phyloP scores from a whole-genome alignment of 176 grass and related monocot genomes.

The Coix lacrymajobi region DNA sequence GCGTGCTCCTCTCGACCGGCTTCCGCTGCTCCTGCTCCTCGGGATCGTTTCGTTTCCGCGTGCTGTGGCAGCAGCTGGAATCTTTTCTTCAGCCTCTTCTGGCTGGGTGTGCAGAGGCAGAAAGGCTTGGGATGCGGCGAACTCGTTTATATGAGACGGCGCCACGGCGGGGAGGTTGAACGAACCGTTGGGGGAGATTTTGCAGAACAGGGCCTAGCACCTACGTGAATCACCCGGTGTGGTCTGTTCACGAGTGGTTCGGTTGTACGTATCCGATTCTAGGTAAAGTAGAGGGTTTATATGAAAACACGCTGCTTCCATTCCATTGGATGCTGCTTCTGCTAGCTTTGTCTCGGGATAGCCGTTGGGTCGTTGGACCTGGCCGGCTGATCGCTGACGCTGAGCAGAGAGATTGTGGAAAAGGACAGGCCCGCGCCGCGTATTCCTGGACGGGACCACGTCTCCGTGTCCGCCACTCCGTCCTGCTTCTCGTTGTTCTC shows the following conservation, averaged over 20 bases:
- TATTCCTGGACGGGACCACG: not conserved
- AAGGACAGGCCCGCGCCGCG: not conserved
- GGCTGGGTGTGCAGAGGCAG: not conserved
- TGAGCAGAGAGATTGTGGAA: not conserved
- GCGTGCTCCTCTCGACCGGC: not conserved
- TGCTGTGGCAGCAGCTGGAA: not conserved
- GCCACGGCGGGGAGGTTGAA: not conserved
- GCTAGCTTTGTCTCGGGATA: constrained; percentile 12
- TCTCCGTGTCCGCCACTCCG: constrained; percentile 10
- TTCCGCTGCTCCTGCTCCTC: not conserved
- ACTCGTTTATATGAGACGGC: constrained; percentile 24
- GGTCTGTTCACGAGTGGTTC: not conserved
- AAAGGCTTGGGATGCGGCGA: not conserved
- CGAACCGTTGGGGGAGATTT: constrained; percentile 21
- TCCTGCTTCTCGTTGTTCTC: not conserved
- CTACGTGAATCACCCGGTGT: not conserved
- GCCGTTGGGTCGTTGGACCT: constrained; percentile 49
- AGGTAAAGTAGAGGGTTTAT: rapidly evolving
- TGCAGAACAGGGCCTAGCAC: not conserved
- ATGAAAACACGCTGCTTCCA: not conserved
- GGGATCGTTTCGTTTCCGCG: not conserved
- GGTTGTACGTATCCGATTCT: not conserved
- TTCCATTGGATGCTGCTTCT: not conserved
- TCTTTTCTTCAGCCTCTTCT: not conserved
- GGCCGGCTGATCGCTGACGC: not conserved